These are phyloP conservation scores for Salix arbutifolia DNA, from an alignment of 345 rosid genomes.

Conservation along the genomic window DNA sequence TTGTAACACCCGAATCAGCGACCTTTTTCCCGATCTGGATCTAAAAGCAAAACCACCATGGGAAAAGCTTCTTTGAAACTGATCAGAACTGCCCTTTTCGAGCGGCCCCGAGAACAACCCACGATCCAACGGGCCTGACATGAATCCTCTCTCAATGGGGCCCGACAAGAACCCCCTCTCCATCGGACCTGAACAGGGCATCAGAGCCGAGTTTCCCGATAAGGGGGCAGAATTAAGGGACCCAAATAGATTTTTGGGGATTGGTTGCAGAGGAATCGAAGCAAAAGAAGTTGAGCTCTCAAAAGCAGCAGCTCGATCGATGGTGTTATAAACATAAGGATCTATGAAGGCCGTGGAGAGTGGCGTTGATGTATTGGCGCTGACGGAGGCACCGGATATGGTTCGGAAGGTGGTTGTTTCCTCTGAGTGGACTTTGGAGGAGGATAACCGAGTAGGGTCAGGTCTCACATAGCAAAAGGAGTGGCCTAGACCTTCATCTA, in stretches of 20 bases:
- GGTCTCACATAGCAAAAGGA: conserved; percentile 93
- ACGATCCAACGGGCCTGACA: conserved; percentile 89
- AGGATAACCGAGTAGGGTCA: conserved; percentile 55
- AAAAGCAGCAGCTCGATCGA: conserved; percentile 81
- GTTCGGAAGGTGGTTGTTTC: conserved; percentile 79
- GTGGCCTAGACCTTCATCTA: conserved; percentile 89
- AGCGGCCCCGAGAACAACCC: conserved; percentile 46
- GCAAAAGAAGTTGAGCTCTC: conserved; percentile 86
- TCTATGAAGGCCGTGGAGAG: conserved; percentile 79
- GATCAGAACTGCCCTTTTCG: conserved; percentile 48
- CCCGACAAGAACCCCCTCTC: conserved; percentile 82
- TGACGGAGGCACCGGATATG: conserved; percentile 92
- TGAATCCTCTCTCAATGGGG: conserved; percentile 80
- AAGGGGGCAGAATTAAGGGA: conserved; percentile 53
- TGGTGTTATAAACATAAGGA: conserved; percentile 47
- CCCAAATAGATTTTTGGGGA: conserved; percentile 48
- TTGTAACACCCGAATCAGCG: conserved; percentile 58
- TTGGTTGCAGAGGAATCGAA: conserved; percentile 86
- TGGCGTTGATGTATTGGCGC: conserved; percentile 91
- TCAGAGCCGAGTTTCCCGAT: conserved; percentile 11
- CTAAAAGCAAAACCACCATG: conserved; percentile 57
- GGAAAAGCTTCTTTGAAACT: conserved; percentile 76
- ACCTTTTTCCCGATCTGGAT: conserved; percentile 50
- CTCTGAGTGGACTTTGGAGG: conserved; percentile 83
- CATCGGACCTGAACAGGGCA: conserved; percentile 61